Evolutionary conservation across 257 asterid genomes (phyloP).

Genomic region (Penstemon davidsonii): DNA sequence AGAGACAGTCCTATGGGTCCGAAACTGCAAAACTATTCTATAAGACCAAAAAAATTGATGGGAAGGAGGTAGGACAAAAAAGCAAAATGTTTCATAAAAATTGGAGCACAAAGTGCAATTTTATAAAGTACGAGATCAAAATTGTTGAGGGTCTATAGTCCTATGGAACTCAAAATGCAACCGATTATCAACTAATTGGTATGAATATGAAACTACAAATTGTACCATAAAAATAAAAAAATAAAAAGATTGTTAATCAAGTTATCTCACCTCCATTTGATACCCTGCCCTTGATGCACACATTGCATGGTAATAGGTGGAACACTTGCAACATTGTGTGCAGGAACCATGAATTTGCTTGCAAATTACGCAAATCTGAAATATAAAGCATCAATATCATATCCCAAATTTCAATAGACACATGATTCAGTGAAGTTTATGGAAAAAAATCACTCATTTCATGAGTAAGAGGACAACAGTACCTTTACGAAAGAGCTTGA

Average conservation of each 20-base stretch:
- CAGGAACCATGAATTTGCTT: constrained; percentile 99
- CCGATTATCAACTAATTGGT: no score
- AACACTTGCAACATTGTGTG: constrained; percentile 93
- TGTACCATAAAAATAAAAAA: background rate
- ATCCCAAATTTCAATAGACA: constrained; percentile 13
- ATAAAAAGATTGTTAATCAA: background rate
- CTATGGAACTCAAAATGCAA: no score
- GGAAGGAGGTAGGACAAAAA: no score
- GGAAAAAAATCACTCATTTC: background rate
- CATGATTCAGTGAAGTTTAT: no score
- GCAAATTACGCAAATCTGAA: constrained; percentile 98
- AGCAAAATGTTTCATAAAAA: no score
- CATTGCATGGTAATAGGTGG: constrained; percentile 92
- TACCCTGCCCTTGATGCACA: constrained; percentile 98
- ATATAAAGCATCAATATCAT: constrained; percentile 9
- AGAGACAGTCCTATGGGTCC: no score
- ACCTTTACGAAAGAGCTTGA: constrained; percentile 93
- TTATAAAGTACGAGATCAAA: no score
- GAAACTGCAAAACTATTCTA: no score
- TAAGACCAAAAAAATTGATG: no score
- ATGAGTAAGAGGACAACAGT: constrained; percentile 15
- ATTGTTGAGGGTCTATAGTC: no score
- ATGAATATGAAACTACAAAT: no score
- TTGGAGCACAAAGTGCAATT: no score
- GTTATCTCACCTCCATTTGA: constrained; percentile 88